phyloP scores from a whole-genome alignment of 2,329 filamentous ascomycete species.

The Neonectria ditissima region DNA sequence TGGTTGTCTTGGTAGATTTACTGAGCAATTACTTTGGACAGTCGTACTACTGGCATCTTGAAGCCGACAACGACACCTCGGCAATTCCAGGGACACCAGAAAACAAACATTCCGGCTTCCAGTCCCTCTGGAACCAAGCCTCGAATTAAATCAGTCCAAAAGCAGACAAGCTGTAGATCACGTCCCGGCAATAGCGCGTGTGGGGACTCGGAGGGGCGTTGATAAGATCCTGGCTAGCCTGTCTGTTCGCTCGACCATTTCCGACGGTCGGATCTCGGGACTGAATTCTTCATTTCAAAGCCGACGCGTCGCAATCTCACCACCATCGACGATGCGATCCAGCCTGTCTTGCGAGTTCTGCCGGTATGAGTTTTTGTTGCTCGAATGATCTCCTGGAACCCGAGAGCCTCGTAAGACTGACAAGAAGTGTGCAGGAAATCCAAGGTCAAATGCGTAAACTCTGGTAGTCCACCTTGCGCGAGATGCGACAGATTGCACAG shows the following conservation, averaged over 20 bases:
- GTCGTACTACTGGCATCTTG: too few species aligned
- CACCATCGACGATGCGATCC: constrained; percentile 44
- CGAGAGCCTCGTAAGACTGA: neutral
- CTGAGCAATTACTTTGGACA: too few species aligned
- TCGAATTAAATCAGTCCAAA: too few species aligned
- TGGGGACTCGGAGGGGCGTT: neutral
- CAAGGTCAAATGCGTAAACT: constrained; percentile 52
- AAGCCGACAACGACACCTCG: too few species aligned
- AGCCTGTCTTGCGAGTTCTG: constrained; percentile 52
- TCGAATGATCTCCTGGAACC: neutral
- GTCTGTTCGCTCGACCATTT: neutral
- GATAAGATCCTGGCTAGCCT: neutral
- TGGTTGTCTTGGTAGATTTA: too few species aligned
- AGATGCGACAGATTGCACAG: constrained; percentile 46
- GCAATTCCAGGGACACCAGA: too few species aligned
- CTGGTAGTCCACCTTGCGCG: constrained; percentile 47
- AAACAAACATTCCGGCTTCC: too few species aligned
- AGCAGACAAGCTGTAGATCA: too few species aligned
- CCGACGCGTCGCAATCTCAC: constrained; percentile 1
- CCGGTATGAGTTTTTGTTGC: constrained; percentile 39
- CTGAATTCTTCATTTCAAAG: constrained; percentile 12
- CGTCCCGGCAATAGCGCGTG: too few species aligned
- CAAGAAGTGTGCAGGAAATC: constrained; percentile 42
- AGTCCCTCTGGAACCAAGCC: too few species aligned
- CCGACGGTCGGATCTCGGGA: constrained; percentile 17